These are phyloP conservation scores for Xylaria sp. DNA, from an alignment of 2,329 filamentous ascomycete species.

Conservation along the genomic window DNA sequence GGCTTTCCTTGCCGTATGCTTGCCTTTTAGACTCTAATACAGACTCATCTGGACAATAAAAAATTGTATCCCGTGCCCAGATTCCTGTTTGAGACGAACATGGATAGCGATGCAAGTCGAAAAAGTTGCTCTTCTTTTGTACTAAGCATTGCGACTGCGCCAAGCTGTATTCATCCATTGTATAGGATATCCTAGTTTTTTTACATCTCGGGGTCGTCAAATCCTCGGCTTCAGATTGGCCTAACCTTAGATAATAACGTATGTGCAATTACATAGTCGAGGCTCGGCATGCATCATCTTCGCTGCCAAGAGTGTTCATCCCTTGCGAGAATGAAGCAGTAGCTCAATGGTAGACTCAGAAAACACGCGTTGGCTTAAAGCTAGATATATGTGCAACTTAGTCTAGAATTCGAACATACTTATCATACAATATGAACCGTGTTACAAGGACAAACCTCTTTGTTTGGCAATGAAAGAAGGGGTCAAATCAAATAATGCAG, in stretches of 20 bases:
- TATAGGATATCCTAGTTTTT: not conserved
- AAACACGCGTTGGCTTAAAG: not conserved
- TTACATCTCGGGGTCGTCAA: not conserved
- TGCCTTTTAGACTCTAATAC: constrained; percentile 67
- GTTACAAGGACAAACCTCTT: not conserved
- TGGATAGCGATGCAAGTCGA: not conserved
- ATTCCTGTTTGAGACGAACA: not conserved
- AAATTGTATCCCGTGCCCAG: constrained; percentile 54
- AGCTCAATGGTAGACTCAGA: not conserved
- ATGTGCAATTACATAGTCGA: no score
- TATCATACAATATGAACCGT: not conserved
- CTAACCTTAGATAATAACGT: not conserved
- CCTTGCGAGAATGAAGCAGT: not conserved
- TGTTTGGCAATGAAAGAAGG: no score
- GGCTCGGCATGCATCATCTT: not conserved
- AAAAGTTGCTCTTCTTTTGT: not conserved
- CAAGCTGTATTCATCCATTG: not conserved
- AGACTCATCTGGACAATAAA: constrained; percentile 67
- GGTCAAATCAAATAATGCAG: not conserved
- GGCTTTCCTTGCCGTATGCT: constrained; percentile 56
- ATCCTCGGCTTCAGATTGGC: no score
- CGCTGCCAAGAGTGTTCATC: not conserved
- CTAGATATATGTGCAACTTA: not conserved
- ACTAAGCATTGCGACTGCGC: not conserved
- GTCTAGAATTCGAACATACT: not conserved